Conservation (phyloP, 495 filamentous ascomycete species). For the Endocarpon pusillum region DNA sequence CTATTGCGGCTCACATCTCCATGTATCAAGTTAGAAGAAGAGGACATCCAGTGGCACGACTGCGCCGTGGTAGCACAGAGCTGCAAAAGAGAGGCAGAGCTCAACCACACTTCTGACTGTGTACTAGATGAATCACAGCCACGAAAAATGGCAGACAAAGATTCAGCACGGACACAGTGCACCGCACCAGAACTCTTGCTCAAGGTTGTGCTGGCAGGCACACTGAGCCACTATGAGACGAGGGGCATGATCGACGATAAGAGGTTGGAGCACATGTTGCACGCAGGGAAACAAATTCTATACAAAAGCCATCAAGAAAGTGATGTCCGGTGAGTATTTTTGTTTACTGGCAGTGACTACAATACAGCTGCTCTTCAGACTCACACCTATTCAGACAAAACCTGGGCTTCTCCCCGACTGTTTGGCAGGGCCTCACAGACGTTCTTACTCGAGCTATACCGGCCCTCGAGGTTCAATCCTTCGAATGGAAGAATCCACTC, state of each 20-base stretch:
- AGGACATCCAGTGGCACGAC: too few relatives aligned
- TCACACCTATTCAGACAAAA: constrained; percentile 15
- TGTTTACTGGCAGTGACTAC: too few relatives aligned
- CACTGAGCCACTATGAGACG: constrained; percentile 32
- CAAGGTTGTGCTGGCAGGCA: constrained; percentile 30
- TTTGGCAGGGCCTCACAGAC: constrained; percentile 52
- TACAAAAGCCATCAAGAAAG: constrained; percentile 35
- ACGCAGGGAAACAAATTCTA: constrained; percentile 30
- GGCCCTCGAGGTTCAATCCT: constrained; percentile 44
- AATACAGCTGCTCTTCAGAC: too few relatives aligned
- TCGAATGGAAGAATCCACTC: constrained; percentile 38
- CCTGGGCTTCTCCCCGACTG: constrained; percentile 41
- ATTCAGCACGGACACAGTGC: constrained; percentile 22
- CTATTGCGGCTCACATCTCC: too few relatives aligned
- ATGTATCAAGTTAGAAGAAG: too few relatives aligned
- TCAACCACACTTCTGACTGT: too few relatives aligned
- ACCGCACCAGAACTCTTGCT: constrained; percentile 31
- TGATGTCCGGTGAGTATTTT: constrained; percentile 24
- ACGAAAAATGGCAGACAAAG: constrained; percentile 15
- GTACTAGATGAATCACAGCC: too few relatives aligned
- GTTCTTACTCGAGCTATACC: constrained; percentile 43
- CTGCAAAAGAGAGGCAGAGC: too few relatives aligned
- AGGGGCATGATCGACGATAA: constrained; percentile 35
- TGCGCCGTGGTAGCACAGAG: too few relatives aligned
- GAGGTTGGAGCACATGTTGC: constrained; percentile 31